Base-by-base conservation (phyloP, 2,329 filamentous ascomycete species). In the Metarhizium anisopliae region DNA sequence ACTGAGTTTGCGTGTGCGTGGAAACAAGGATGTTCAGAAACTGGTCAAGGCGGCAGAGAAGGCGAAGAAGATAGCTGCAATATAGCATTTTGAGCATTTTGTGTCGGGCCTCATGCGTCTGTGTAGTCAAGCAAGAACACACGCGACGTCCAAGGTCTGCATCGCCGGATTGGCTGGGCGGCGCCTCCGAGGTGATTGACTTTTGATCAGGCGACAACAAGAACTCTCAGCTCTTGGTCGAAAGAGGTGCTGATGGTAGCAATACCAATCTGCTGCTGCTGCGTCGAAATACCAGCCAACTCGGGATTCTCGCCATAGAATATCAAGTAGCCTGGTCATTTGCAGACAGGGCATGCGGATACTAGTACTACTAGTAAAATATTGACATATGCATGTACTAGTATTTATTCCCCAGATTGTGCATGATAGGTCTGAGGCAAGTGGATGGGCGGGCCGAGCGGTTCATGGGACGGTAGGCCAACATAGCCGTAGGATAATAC, bases 1-100 rank as follows among this genome's bases (percentile, higher is more conserved):
- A 67, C 71, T 95, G 62, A 94, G 81, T 52, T 72, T 96, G 51
- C 80, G 93, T 36, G 75, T 82, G 40, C 80, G 89, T 29, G 91
- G 87, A 0, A 70, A 78, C 55, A 86, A 87, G 56, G 86, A 91
- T 60, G 73, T 92, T 1, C 80, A 84, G 45, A 83, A 83, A 61
- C 64, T 96, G 30, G 76, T 90, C 62, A 89, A 83, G 67, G 74
- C 72, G 62, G 74, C 69, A 56, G 66, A 69, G 42, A 56, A 59
- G 43, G 57, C 61, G 5, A 70, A 70, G 59, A 67, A 42, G 25
- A 8, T 32, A 10, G 47, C 36, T 18, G 35, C 25, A 6, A 36
- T 36, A 40, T 55, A 43, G 16, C 50, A 25, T 40, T 6, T 20
- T 20, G 42, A 20, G 32, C 10, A 35, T 35, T 45, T 45, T 10